Evolutionary conservation across 371 early-diverging fungal species (phyloP).

Genomic region (Saksenaea oblongispora): DNA sequence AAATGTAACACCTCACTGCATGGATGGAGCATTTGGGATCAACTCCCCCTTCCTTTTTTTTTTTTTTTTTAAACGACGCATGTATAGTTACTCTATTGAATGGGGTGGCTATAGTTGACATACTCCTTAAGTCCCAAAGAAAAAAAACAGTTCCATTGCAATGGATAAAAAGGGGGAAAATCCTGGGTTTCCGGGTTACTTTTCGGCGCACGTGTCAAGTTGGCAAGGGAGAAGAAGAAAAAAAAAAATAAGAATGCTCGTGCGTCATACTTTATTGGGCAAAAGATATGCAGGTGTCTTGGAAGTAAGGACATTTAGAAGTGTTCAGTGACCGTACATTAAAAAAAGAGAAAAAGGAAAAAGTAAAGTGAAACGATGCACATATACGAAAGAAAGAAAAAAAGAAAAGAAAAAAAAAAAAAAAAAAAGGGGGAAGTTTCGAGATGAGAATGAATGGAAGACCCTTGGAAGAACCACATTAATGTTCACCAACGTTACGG

Average conservation of each 20-base stretch:
- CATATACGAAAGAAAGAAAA: background rate
- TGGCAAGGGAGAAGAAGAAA: background rate
- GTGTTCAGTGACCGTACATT: background rate
- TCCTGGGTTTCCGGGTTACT: background rate
- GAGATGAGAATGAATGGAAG: background rate
- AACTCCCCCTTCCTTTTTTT: too few relatives aligned
- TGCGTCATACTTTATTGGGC: slow-evolving; percentile 1
- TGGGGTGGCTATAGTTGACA: background rate
- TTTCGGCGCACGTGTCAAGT: background rate
- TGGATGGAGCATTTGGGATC: background rate
- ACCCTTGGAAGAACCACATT: background rate
- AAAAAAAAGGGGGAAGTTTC: background rate
- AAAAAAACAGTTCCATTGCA: background rate
- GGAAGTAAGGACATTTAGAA: background rate
- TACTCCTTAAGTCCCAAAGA: background rate
- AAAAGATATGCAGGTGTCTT: background rate
- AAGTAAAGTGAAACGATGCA: too few relatives aligned
- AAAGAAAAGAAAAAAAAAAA: background rate
- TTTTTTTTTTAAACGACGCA: background rate
- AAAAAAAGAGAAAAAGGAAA: background rate
- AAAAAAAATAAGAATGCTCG: background rate
- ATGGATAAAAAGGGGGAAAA: background rate
- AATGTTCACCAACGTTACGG: background rate
- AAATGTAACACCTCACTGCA: background rate
- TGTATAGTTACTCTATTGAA: background rate